Evolutionary conservation across 495 filamentous ascomycete species (phyloP).

Genomic region (Cladorrhinum samala): DNA sequence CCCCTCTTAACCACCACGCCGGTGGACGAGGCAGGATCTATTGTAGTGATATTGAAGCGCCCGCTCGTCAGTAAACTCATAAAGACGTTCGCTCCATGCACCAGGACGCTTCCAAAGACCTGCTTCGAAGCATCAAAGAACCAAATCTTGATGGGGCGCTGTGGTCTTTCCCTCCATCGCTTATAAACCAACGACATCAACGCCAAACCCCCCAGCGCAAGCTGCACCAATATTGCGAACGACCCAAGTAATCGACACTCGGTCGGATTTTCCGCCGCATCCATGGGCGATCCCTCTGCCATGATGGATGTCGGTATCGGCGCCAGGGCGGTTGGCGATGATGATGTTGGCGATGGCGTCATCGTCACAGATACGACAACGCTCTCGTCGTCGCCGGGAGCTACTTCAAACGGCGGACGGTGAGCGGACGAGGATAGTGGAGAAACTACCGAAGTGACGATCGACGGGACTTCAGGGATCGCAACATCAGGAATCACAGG

Average conservation of each 20-base stretch:
- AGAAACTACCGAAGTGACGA: not conserved
- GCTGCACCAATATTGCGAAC: slow-evolving; percentile 84
- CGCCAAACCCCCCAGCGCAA: slow-evolving; percentile 77
- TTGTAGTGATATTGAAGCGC: slow-evolving; percentile 50
- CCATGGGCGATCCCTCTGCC: slow-evolving; percentile 28
- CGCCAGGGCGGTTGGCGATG: slow-evolving; percentile 1
- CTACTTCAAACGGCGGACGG: not conserved
- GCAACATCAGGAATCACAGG: no score
- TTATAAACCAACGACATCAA: slow-evolving; percentile 86
- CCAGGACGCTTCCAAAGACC: slow-evolving; percentile 85
- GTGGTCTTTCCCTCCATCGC: slow-evolving; percentile 83
- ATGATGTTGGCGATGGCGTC: slow-evolving; percentile 10
- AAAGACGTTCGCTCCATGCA: slow-evolving; percentile 85
- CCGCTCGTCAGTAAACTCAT: slow-evolving; percentile 94
- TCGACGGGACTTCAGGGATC: not conserved
- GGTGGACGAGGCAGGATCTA: slow-evolving; percentile 31
- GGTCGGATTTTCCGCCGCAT: slow-evolving; percentile 32
- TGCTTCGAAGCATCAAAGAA: slow-evolving; percentile 96
- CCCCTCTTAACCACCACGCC: slow-evolving; percentile 6
- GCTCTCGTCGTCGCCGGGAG: slow-evolving; percentile 16
- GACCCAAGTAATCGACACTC: slow-evolving; percentile 81
- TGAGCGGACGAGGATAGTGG: not conserved
- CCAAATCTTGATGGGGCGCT: slow-evolving; percentile 90
- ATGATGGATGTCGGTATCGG: slow-evolving; percentile 14
- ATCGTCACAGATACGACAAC: slow-evolving; percentile 20